A percentile compares a stretch with the other conserved stretches of the same genome.
Evolutionary conservation across 192 early-diverging fungal species (phyloP).

Genomic region (Ambispora gerdemannii): DNA sequence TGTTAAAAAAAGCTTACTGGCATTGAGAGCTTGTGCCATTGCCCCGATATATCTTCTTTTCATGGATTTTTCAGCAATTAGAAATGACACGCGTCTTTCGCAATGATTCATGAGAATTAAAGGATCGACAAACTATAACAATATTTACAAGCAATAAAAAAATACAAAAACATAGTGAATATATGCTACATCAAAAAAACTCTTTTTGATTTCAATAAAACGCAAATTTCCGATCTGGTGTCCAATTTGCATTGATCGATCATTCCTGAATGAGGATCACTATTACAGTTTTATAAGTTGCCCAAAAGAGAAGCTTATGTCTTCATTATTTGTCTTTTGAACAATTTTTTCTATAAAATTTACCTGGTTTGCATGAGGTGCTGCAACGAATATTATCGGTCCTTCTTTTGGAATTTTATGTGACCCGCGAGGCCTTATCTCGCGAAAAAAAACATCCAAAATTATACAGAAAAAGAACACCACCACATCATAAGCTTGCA

Average conservation of each 20-base stretch:
- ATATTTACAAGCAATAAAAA: conserved; percentile 41
- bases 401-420: conserved; percentile 82
- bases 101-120: conserved; percentile 83
- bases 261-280: background rate
- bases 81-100: conserved; percentile 70
- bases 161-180: background rate
- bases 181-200: too few species aligned
- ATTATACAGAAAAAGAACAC: conserved; percentile 64
- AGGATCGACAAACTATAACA: conserved; percentile 88
- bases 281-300: background rate
- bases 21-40: conserved; percentile 70
- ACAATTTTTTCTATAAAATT: too few species aligned
- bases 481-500: conserved; percentile 66
- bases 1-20: conserved; percentile 59
- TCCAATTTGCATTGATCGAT: background rate
- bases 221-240: too few species aligned
- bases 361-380: conserved; percentile 75
- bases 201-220: too few species aligned
- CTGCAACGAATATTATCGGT: conserved; percentile 92
- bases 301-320: too few species aligned
- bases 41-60: conserved; percentile 77
- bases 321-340: too few species aligned
- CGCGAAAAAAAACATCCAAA: conserved; percentile 82
- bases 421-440: conserved; percentile 78
- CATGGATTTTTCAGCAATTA: conserved; percentile 88